A percentile compares a stretch with the other conserved stretches of the same genome.
These are phyloP conservation scores for Acer yangbiense DNA, from an alignment of 345 rosid genomes.

Conservation along the genomic window DNA sequence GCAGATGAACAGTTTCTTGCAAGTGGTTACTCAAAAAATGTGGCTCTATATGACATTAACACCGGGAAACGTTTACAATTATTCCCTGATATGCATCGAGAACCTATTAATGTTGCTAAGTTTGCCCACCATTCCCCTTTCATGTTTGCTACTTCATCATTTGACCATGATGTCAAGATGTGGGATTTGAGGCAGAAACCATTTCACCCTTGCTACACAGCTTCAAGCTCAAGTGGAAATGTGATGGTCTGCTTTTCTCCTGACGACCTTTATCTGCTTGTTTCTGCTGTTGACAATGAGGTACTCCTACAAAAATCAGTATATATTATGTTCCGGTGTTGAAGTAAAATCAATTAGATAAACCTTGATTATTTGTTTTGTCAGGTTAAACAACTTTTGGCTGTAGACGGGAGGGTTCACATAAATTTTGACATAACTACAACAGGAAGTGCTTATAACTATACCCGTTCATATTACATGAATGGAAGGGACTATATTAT, in stretches of 20 bases:
- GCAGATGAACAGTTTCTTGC: slow-evolving; percentile 46
- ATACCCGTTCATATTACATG: slow-evolving; percentile 58
- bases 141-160: slow-evolving; percentile 55
- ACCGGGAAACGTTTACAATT: slow-evolving; percentile 36
- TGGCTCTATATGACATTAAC: slow-evolving; percentile 48
- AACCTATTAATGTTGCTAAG: slow-evolving; percentile 55
- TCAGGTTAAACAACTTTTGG: slow-evolving; percentile 51
- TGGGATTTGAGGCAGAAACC: slow-evolving; percentile 56
- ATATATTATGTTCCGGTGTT: not conserved
- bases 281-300: slow-evolving; percentile 58
- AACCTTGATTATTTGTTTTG: slow-evolving; percentile 8
- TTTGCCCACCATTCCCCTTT: slow-evolving; percentile 52
- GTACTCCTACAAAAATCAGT: slow-evolving; percentile 18
- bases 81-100: slow-evolving; percentile 46
- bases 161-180: slow-evolving; percentile 53
- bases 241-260: slow-evolving; percentile 65
- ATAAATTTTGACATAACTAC: slow-evolving; percentile 46
- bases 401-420: slow-evolving; percentile 53
- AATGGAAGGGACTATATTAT: slow-evolving; percentile 60
- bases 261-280: slow-evolving; percentile 50
- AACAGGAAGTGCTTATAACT: slow-evolving; percentile 52
- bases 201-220: slow-evolving; percentile 44
- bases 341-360: not conserved
- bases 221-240: slow-evolving; percentile 54
- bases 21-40: slow-evolving; percentile 50